A percentile compares a stretch with the other conserved stretches of the same genome.
These are phyloP conservation scores for Penicillium polonicum DNA, from an alignment of 2,329 filamentous ascomycete genomes.

Conservation along the genomic window DNA sequence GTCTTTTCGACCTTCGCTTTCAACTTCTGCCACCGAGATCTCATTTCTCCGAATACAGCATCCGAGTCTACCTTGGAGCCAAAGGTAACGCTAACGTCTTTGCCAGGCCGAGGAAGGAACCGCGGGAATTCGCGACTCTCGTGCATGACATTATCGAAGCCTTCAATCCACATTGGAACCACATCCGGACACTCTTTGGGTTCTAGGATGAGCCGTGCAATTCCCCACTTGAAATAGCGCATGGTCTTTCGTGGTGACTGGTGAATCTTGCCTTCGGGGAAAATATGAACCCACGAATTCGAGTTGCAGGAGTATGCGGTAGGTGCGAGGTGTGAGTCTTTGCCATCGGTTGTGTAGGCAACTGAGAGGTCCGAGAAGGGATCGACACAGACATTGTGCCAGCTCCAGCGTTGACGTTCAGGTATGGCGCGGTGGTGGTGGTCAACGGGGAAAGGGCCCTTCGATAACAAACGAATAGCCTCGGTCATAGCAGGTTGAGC, in stretches of 20 bases:
- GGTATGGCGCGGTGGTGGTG: constrained; percentile 46
- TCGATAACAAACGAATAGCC: constrained; percentile 77
- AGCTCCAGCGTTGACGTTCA: constrained; percentile 40
- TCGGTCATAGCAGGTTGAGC: constrained; percentile 88
- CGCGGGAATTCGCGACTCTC: constrained; percentile 77
- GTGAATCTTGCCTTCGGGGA: constrained; percentile 92
- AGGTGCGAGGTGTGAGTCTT: constrained; percentile 62
- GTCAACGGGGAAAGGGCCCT: constrained; percentile 57
- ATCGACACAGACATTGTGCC: constrained; percentile 46
- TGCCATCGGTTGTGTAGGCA: constrained; percentile 41
- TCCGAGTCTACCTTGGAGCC: constrained; percentile 75
- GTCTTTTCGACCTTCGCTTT: constrained; percentile 53
- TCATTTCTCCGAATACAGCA: constrained; percentile 71
- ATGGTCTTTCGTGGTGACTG: constrained; percentile 76
- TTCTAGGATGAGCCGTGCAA: constrained; percentile 88
- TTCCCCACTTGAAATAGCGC: constrained; percentile 98
- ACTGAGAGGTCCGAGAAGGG: constrained; percentile 47
- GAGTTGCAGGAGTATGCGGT: constrained; percentile 68
- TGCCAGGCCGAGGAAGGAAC: constrained; percentile 76
- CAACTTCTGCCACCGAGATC: constrained; percentile 70
- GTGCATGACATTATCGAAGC: constrained; percentile 83
- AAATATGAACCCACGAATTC: constrained; percentile 88
- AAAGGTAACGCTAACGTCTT: constrained; percentile 50
- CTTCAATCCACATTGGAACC: constrained; percentile 92
- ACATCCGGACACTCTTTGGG: constrained; percentile 82